Evolutionary conservation across 371 early-diverging fungal species (phyloP).

Genomic region (Conidiobolus incongruus): DNA sequence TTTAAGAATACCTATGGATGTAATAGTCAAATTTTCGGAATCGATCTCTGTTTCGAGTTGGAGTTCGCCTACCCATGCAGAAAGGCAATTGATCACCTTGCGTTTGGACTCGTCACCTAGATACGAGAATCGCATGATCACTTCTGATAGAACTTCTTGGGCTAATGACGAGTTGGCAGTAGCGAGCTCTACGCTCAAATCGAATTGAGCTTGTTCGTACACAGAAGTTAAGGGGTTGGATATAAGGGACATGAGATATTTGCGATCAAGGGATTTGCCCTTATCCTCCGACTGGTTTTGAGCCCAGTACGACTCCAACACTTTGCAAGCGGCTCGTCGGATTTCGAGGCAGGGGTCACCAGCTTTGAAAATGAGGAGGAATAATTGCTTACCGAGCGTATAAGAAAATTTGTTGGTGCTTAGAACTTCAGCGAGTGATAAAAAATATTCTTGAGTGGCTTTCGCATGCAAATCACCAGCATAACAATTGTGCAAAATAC

Average conservation of each 20-base stretch:
- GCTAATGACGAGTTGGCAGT: constrained; percentile 40
- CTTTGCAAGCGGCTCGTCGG: constrained; percentile 49
- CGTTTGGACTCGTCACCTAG: constrained; percentile 32
- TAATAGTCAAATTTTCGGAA: constrained; percentile 18
- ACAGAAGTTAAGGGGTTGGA: constrained; percentile 57
- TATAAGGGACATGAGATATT: constrained; percentile 43
- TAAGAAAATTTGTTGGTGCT: constrained; percentile 28
- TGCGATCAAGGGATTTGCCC: constrained; percentile 31
- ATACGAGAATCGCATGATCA: constrained; percentile 47
- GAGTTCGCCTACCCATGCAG: constrained; percentile 74
- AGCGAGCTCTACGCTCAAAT: constrained; percentile 41
- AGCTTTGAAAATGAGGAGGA: constrained; percentile 58
- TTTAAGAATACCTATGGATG: constrained; percentile 40
- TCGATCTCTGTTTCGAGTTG: constrained; percentile 28
- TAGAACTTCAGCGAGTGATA: constrained; percentile 41
- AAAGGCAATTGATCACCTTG: constrained; percentile 44
- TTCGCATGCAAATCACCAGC: constrained; percentile 29
- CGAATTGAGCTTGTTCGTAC: constrained; percentile 55
- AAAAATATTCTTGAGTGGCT: constrained; percentile 49
- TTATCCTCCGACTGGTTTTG: constrained; percentile 27
- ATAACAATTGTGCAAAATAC: constrained; percentile 49
- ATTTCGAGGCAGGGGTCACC: constrained; percentile 50
- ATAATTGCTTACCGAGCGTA: constrained; percentile 36
- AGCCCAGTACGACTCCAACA: constrained; percentile 48
- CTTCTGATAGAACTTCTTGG: constrained; percentile 48